Conservation (phyloP, 805 yeast genomes). For the Pichia insulana region DNA sequence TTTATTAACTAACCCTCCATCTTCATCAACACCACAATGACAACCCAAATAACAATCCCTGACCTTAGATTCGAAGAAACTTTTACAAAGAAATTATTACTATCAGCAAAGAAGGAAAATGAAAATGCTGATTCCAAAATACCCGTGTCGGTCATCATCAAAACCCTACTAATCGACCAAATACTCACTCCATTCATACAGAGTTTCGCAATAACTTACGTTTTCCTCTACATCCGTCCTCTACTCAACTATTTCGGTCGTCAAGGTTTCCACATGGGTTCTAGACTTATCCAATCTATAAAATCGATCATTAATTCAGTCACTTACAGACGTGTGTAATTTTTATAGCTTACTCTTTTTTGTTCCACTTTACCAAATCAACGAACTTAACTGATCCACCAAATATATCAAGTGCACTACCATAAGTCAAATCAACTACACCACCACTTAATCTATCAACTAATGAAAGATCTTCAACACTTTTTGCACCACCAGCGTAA, state of each 20-base stretch:
- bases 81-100: slow-evolving; percentile 35
- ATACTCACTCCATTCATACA: slow-evolving; percentile 49
- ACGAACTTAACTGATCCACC: slow-evolving; percentile 83
- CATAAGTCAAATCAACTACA: slow-evolving; percentile 84
- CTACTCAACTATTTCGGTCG: slow-evolving; percentile 8
- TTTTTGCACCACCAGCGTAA: slow-evolving; percentile 95
- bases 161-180: slow-evolving; percentile 45
- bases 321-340: slow-evolving; percentile 1
- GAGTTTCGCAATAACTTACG: slow-evolving; percentile 39
- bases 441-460: slow-evolving; percentile 68
- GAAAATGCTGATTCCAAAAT: slow-evolving; percentile 12
- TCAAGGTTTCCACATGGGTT: slow-evolving; percentile 1
- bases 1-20: background rate
- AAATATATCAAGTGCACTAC: slow-evolving; percentile 88
- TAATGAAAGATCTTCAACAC: slow-evolving; percentile 53
- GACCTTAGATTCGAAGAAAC: slow-evolving; percentile 63
- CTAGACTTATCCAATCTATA: background rate
- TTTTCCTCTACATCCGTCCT: slow-evolving; percentile 31
- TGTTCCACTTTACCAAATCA: slow-evolving; percentile 74
- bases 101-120: background rate
- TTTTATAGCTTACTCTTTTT: slow-evolving; percentile 2
- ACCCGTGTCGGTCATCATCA: slow-evolving; percentile 33
- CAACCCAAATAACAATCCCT: slow-evolving; percentile 31
- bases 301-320: slow-evolving; percentile 1
- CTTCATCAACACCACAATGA: background rate